phyloP scores from a whole-genome alignment of 106 monocot species.

The Acanthochlamys bracteata region DNA sequence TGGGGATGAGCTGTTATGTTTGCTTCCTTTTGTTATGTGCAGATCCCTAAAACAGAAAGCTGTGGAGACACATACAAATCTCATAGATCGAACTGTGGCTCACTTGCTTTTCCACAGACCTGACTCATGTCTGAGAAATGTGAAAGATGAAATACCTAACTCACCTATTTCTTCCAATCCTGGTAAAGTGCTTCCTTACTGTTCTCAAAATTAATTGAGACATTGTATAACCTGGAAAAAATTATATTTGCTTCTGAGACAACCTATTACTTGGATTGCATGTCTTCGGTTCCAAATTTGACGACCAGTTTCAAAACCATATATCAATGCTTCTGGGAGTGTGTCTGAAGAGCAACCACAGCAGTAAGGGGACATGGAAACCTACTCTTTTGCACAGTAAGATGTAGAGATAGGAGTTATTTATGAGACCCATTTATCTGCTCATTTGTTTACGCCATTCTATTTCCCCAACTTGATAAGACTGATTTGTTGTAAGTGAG shows the following conservation, averaged over 20 bases:
- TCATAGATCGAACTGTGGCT: conserved; percentile 75
- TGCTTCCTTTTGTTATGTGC: conserved; percentile 4
- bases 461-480: background rate
- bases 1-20: background rate
- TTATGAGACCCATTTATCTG: background rate
- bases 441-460: background rate
- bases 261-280: no score
- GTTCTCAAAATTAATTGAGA: background rate
- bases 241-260: background rate
- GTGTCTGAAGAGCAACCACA: conserved; percentile 11
- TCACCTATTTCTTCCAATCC: conserved; percentile 21
- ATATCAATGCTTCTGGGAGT: background rate
- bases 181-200: conserved; percentile 5
- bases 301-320: conserved; percentile 8
- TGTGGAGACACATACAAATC: conserved; percentile 66
- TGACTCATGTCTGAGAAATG: conserved; percentile 9
- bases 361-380: conserved; percentile 19
- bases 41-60: conserved; percentile 26
- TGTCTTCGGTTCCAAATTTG: background rate
- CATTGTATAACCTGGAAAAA: background rate
- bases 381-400: conserved; percentile 29
- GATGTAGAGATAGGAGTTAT: conserved; percentile 25
- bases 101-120: conserved; percentile 62
- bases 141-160: conserved; percentile 28
- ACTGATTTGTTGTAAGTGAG: conserved; percentile 14